Base-by-base conservation (phyloP, 164 flowering plant species). In the Hamamelis virginiana region DNA sequence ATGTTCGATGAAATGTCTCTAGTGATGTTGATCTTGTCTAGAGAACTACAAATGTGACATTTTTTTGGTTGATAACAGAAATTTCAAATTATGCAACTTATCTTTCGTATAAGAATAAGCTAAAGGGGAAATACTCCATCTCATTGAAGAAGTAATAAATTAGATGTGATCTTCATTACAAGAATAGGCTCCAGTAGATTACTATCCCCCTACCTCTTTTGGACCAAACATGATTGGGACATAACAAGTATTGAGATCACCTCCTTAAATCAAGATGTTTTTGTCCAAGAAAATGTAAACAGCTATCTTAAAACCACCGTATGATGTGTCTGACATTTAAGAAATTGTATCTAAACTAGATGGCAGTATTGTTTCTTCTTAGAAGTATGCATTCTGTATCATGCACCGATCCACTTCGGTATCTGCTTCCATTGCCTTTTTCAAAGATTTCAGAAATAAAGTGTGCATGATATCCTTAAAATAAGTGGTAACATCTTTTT, bases 1-100 rank as follows among this genome's bases (percentile, higher is more conserved):
- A 1, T 69, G 46, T 69, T 69, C 21, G 72, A 69, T 69, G 38
- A 69, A 69, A 69, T 69, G 65, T 47, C 63, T 19, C 44, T 60
- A 1, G 0, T 33, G 8, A 5, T 16, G 8, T 33, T 60, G 62
- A 28, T 9, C 11, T 59, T 18, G 9, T 41, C 11, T 55, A 27
- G 23, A 22, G 9, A 33, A 33, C 41, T 33, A 33, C 21, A 50
- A 15, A 50, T 15, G 53, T 50, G 53, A 15, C 14, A 3, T 48
- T 13, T 33, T 33, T 33, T 33, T 33, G 41, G 41, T 33, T 33
- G 41, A n/a, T n/a, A n/a, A n/a, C n/a, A n/a, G n/a, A n/a, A 33
- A 33, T 6, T 33, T 33, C 6, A 33, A 33, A 33, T 33, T 33
- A 33, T 2, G 41, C 41, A 33, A 33, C 41, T 33, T 33, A 33